Conservation (phyloP, 1,139 yeast genomes). For the Scheffersomyces segobiensis region DNA sequence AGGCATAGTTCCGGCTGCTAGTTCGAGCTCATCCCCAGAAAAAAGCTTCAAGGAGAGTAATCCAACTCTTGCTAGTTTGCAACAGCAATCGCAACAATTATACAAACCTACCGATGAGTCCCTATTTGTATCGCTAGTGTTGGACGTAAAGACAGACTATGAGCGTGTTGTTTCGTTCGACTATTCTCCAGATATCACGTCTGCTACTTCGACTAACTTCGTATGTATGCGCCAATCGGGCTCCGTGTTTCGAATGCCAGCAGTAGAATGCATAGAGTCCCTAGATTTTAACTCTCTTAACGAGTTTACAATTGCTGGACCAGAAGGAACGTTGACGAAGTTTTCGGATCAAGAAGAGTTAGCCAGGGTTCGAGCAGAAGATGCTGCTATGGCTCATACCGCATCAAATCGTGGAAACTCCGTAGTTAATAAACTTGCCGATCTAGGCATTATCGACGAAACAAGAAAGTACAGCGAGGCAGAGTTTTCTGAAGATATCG, state of each 20-base stretch:
- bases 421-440: constrained; percentile 4
- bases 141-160: constrained; percentile 72
- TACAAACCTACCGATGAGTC: constrained; percentile 49
- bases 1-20: constrained; percentile 54
- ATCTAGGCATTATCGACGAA: constrained; percentile 16
- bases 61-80: constrained; percentile 26
- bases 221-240: constrained; percentile 92
- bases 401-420: not conserved
- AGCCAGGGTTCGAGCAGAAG: constrained; percentile 10
- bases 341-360: constrained; percentile 29
- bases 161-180: constrained; percentile 86
- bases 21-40: constrained; percentile 5
- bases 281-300: constrained; percentile 70
- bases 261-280: constrained; percentile 65
- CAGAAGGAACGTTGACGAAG: constrained; percentile 53
- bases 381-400: not conserved
- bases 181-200: constrained; percentile 59
- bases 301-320: constrained; percentile 67
- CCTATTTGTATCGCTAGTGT: constrained; percentile 73
- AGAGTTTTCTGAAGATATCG: constrained; percentile 27
- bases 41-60: constrained; percentile 4
- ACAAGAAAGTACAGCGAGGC: constrained; percentile 20
- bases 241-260: constrained; percentile 78
- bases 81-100: constrained; percentile 35
- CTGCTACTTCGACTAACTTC: constrained; percentile 52